Base-by-base conservation (phyloP, 75 land plant genomes). In the Pseudotsuga menziesii region DNA sequence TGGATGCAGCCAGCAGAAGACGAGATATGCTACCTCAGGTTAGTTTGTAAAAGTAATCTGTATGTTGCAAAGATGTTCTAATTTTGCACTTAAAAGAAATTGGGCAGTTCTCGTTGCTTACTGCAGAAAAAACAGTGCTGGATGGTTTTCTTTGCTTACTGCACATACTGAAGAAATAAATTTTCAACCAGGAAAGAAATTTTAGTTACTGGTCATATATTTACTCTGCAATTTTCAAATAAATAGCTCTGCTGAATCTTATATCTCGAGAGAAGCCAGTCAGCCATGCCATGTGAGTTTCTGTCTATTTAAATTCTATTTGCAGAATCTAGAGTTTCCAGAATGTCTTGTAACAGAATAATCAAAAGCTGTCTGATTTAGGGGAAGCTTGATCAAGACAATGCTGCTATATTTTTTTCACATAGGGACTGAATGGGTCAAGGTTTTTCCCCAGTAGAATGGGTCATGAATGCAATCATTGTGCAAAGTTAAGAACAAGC, bases 11-110 rank as follows among this genome's bases (percentile, higher is more conserved):
- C 23, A 94, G 98, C 25, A 84, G 86, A 75, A 88, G 79, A 67
- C 88, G 94, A 80, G 98, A 95, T 79, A 92, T 94, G 74, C 77
- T 95, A 58, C 98, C 98, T 60, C 96, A 95, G 98, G 98, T 90
- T 58, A 69, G 80, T 76, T 19, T 23, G 4, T 69, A 8, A 7
- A n/a, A 69, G 52, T 69, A 69, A 9, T 39, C 25, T 69, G 52
- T 44, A 36, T 69, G 23, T 69, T 69, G 39, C 71, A 35, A 19
- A 67, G 29, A 41, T 77, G 26, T 16, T 62, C n/a, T 58, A 74
- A 56, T 59, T 56, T 74, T 58, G 7, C 17, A 58, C 14, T 32
- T 22, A 60, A 58, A 62, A 20, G 12, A 56, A 27, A 4, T 2
- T 58, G 70, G 76, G 19, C 16, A 63, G 78, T 16, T 56, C 39